Evolutionary conservation across 108 stramenopile species (phyloP).

Genomic region (Fragilaria crotonensis): DNA sequence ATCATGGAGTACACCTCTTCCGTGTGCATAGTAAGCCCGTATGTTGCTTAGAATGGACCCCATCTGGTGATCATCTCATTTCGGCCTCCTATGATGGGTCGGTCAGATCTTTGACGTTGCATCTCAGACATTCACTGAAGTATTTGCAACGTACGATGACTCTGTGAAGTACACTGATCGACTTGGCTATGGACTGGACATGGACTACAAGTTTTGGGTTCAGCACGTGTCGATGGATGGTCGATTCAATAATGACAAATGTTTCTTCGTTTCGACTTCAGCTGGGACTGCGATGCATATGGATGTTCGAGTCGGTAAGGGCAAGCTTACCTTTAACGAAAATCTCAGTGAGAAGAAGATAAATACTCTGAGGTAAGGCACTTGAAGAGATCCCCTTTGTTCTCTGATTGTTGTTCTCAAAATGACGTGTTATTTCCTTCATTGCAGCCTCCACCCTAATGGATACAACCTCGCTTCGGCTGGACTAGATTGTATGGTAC

Average conservation of each 20-base stretch:
- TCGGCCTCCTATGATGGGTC: conserved; percentile 73
- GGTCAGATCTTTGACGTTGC: conserved; percentile 55
- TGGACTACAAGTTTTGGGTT: conserved; percentile 53
- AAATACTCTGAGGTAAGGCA: conserved; percentile 68
- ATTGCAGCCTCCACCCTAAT: conserved; percentile 63
- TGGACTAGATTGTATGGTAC: conserved; percentile 47
- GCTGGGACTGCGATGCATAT: conserved; percentile 65
- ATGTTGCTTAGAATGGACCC: conserved; percentile 48
- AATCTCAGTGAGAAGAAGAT: conserved; percentile 70
- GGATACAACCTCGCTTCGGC: conserved; percentile 61
- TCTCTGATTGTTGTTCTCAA: no score
- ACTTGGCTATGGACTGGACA: conserved; percentile 53
- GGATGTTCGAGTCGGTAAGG: conserved; percentile 40
- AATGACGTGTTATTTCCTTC: not conserved
- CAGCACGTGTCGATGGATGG: conserved; percentile 61
- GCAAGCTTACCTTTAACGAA: conserved; percentile 50
- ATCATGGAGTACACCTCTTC: conserved; percentile 53
- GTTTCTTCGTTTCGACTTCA: conserved; percentile 75
- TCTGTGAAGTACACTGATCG: conserved; percentile 41
- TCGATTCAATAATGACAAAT: conserved; percentile 26
- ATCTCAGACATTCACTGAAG: conserved; percentile 44
- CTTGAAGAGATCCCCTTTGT: not conserved
- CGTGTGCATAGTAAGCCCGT: conserved; percentile 50
- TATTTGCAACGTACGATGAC: conserved; percentile 79
- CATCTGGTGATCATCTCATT: conserved; percentile 33